These are phyloP conservation scores for Penicillium crustosum DNA, from an alignment of 2,329 filamentous ascomycete species.

Conservation along the genomic window DNA sequence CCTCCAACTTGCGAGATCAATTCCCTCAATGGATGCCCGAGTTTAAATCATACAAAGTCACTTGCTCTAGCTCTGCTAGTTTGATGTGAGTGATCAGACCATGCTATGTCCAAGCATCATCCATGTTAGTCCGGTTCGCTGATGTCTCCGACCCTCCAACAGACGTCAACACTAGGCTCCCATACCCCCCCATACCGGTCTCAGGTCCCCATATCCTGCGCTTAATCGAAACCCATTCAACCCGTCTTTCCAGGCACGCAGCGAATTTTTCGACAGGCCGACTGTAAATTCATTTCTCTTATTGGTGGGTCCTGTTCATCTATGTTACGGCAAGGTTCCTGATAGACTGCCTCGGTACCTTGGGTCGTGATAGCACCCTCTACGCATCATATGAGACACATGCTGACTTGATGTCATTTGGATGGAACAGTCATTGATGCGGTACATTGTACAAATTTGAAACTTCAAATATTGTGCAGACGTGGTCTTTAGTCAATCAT, in stretches of 20 bases:
- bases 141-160: slow-evolving; percentile 2
- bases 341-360: slow-evolving; percentile 24
- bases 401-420: slow-evolving; percentile 31
- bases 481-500: slow-evolving; percentile 2
- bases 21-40: slow-evolving; percentile 19
- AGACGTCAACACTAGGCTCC: slow-evolving; percentile 15
- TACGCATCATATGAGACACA: slow-evolving; percentile 19
- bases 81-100: slow-evolving; percentile 7
- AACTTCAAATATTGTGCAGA: not conserved
- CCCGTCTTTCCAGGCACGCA: not conserved
- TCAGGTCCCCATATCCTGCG: slow-evolving; percentile 24
- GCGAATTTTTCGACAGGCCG: slow-evolving; percentile 4
- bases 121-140: not conserved
- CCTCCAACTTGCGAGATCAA: slow-evolving; percentile 10
- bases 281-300: slow-evolving; percentile 12
- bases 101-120: not conserved
- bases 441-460: slow-evolving; percentile 15
- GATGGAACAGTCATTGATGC: slow-evolving; percentile 20
- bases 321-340: slow-evolving; percentile 18
- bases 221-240: not conserved
- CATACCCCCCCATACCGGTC: slow-evolving; percentile 18
- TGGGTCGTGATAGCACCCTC: slow-evolving; percentile 18
- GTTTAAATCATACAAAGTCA: slow-evolving; percentile 8
- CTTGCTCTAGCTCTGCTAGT: slow-evolving; percentile 10
- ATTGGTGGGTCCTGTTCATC: slow-evolving; percentile 23